These are phyloP conservation scores for Sarcodon sp. DNA, from an alignment of 768 basidiomycete genomes.

Conservation along the genomic window DNA sequence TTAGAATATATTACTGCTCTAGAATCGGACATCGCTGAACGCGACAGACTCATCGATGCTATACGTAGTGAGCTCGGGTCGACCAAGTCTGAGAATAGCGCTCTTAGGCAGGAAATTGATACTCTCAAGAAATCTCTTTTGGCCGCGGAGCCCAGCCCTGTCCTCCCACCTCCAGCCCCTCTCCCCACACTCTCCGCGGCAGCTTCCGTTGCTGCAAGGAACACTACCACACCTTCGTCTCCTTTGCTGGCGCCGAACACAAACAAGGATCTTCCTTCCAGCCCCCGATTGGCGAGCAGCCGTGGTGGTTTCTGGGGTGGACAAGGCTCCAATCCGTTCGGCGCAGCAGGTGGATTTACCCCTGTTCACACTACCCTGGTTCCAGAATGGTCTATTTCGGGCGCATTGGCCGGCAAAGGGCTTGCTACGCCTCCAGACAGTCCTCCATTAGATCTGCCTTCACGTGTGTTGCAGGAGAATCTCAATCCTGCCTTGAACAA, in stretches of 20 bases:
- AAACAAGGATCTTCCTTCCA: slow-evolving; percentile 63
- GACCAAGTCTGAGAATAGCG: slow-evolving; percentile 70
- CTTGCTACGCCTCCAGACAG: background rate
- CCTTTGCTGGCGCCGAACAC: slow-evolving; percentile 51
- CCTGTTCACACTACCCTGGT: slow-evolving; percentile 78
- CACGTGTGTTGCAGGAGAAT: slow-evolving; percentile 49
- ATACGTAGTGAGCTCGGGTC: slow-evolving; percentile 76
- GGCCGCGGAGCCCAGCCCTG: slow-evolving; percentile 30
- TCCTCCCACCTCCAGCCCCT: slow-evolving; percentile 34
- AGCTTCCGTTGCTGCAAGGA: slow-evolving; percentile 11
- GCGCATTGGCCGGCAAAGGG: slow-evolving; percentile 16
- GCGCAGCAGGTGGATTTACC: slow-evolving; percentile 54
- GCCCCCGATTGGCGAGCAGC: slow-evolving; percentile 38
- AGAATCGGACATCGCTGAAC: slow-evolving; percentile 86
- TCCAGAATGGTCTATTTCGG: slow-evolving; percentile 36
- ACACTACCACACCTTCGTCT: slow-evolving; percentile 10
- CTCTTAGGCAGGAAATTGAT: slow-evolving; percentile 65
- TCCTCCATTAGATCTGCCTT: slow-evolving; percentile 11
- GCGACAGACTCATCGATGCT: slow-evolving; percentile 81
- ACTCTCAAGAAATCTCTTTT: slow-evolving; percentile 66
- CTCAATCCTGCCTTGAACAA: slow-evolving; percentile 64
- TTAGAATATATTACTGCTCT: slow-evolving; percentile 90
- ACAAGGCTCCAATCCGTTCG: slow-evolving; percentile 18
- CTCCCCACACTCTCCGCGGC: slow-evolving; percentile 17
- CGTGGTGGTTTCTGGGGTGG: slow-evolving; percentile 70